phyloP scores from a whole-genome alignment of 208 protist genomes.

The Acanthamoeba lenticulata region DNA sequence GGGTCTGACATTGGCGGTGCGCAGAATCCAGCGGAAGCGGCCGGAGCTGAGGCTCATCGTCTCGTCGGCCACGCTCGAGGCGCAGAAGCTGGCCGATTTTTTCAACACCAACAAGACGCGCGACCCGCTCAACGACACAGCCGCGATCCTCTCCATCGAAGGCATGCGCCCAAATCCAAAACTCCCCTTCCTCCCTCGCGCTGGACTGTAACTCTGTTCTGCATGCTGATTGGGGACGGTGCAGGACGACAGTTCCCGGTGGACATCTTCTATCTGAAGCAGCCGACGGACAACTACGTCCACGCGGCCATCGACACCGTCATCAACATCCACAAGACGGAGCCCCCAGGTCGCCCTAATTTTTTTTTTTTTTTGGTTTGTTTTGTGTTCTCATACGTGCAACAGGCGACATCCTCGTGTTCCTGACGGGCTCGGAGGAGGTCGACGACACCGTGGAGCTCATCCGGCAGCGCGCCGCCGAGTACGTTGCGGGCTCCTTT shows the following conservation, averaged over 20 bases:
- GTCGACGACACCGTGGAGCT: slow-evolving; percentile 79
- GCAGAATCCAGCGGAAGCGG: slow-evolving; percentile 81
- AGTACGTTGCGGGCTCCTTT: slow-evolving; percentile 57
- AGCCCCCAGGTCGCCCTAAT: slow-evolving; percentile 1
- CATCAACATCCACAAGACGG: slow-evolving; percentile 75
- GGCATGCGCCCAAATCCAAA: slow-evolving; percentile 69
- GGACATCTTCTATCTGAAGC: slow-evolving; percentile 69
- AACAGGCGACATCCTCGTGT: slow-evolving; percentile 86
- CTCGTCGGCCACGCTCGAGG: slow-evolving; percentile 94
- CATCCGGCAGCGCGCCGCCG: background rate
- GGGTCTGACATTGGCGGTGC: background rate
- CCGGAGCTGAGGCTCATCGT: slow-evolving; percentile 92
- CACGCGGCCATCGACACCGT: slow-evolving; percentile 70
- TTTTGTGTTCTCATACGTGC: background rate
- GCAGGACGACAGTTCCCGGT: slow-evolving; percentile 87
- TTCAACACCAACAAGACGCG: slow-evolving; percentile 85
- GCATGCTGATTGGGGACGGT: slow-evolving; percentile 55
- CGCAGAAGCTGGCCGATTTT: slow-evolving; percentile 91
- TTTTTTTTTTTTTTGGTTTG: background rate
- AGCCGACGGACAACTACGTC: slow-evolving; percentile 81
- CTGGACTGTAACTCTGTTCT: background rate
- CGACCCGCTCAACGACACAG: slow-evolving; percentile 60
- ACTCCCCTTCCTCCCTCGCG: background rate
- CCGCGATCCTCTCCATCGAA: slow-evolving; percentile 76
- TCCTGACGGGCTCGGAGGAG: slow-evolving; percentile 89